These are phyloP conservation scores for Immersiella caudata DNA, from an alignment of 495 filamentous ascomycete species.

Conservation along the genomic window DNA sequence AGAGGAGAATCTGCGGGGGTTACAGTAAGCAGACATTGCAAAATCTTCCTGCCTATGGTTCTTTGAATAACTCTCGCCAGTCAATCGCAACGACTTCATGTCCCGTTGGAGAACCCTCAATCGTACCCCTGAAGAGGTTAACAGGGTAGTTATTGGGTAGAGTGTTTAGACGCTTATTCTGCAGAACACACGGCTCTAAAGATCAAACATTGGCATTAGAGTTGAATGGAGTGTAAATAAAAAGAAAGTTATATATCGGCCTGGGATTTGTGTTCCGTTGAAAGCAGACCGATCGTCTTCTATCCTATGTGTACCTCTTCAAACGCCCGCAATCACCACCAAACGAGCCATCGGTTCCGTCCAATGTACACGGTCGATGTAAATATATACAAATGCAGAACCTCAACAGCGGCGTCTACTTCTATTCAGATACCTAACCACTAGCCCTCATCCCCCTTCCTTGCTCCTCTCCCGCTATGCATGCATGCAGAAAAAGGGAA, in stretches of 20 bases:
- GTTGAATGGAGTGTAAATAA: too few relatives aligned
- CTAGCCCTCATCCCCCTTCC: neutral
- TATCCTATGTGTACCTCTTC: too few relatives aligned
- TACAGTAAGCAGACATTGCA: slow-evolving; percentile 80
- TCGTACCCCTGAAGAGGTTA: slow-evolving; percentile 57
- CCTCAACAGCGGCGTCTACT: neutral
- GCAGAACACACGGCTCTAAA: neutral
- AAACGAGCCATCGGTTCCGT: neutral
- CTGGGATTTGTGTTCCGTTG: too few relatives aligned
- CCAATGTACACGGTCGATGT: neutral
- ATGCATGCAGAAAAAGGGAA: neutral
- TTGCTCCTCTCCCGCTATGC: too few relatives aligned
- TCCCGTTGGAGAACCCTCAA: slow-evolving; percentile 76
- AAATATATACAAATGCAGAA: neutral
- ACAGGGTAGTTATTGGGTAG: slow-evolving; percentile 44
- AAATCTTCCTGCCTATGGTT: too few relatives aligned
- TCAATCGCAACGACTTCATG: slow-evolving; percentile 84
- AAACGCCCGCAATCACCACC: too few relatives aligned
- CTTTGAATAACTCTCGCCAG: slow-evolving; percentile 44
- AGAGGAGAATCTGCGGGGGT: slow-evolving; percentile 83
- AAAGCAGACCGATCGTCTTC: too few relatives aligned
- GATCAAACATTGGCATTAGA: too few relatives aligned
- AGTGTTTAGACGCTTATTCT: too few relatives aligned
- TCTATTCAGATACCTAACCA: neutral
- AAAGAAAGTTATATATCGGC: too few relatives aligned